Conservation (phyloP, 2,329 filamentous ascomycete genomes). For the Aspergillus oerlinghausenensis region DNA sequence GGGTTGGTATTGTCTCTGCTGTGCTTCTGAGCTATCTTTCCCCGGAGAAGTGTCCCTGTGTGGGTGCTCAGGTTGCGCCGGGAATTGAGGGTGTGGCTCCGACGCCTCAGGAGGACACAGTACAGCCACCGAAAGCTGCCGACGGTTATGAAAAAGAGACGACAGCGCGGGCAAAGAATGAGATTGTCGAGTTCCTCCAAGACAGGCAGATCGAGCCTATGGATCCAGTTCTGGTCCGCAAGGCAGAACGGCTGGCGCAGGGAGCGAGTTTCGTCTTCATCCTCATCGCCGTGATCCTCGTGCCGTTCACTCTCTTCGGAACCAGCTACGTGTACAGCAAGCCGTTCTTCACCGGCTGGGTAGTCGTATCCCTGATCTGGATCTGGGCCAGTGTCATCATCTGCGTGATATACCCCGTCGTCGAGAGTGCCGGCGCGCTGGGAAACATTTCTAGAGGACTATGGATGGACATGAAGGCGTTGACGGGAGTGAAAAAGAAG, state of each 20-base stretch:
- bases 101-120: not conserved
- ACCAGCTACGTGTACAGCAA: constrained; percentile 34
- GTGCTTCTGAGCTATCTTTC: constrained; percentile 31
- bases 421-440: constrained; percentile 34
- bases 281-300: constrained; percentile 33
- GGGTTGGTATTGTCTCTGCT: constrained; percentile 31
- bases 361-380: constrained; percentile 40
- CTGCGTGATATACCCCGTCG: constrained; percentile 38
- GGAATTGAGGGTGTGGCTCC: not conserved
- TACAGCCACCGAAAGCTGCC: not conserved
- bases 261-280: constrained; percentile 34
- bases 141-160: not conserved
- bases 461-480: constrained; percentile 11
- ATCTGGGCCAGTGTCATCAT: constrained; percentile 35
- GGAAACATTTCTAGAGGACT: constrained; percentile 20
- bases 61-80: not conserved
- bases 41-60: constrained; percentile 21
- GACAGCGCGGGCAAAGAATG: constrained; percentile 32
- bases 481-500: not conserved
- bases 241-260: constrained; percentile 35
- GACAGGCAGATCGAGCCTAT: constrained; percentile 40
- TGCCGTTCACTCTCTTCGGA: constrained; percentile 39
- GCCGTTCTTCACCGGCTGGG: constrained; percentile 36
- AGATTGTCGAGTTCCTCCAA: constrained; percentile 41
- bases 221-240: constrained; percentile 34